These are phyloP conservation scores for Arthrocladium fulminans DNA, from an alignment of 2,329 filamentous ascomycete species.

Conservation along the genomic window DNA sequence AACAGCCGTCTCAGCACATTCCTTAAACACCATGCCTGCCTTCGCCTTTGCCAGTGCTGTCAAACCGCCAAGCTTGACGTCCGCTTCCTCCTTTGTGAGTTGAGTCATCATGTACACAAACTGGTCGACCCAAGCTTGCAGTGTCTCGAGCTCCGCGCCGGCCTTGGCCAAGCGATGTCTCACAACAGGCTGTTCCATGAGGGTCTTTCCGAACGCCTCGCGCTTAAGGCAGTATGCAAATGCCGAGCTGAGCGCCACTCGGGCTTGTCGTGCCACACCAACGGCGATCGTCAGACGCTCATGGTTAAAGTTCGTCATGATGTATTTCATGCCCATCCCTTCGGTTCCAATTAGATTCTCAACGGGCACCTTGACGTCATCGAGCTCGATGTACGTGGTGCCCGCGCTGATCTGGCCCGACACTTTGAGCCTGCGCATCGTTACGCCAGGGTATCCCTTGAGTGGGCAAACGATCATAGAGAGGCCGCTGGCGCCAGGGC, in stretches of 20 bases:
- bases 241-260: slow-evolving; percentile 51
- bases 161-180: slow-evolving; percentile 63
- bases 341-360: slow-evolving; percentile 62
- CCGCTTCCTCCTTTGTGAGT: slow-evolving; percentile 41
- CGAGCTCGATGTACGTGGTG: slow-evolving; percentile 67
- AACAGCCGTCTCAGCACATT: slow-evolving; percentile 60
- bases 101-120: slow-evolving; percentile 43
- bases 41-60: slow-evolving; percentile 66
- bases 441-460: slow-evolving; percentile 58
- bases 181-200: slow-evolving; percentile 68
- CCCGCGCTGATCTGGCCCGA: slow-evolving; percentile 56
- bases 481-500: slow-evolving; percentile 53
- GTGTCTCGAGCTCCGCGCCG: slow-evolving; percentile 58
- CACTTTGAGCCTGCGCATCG: slow-evolving; percentile 59
- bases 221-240: slow-evolving; percentile 57
- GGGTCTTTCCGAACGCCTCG: slow-evolving; percentile 58
- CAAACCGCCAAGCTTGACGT: slow-evolving; percentile 55
- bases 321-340: slow-evolving; percentile 62
- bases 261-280: slow-evolving; percentile 52
- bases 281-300: slow-evolving; percentile 62
- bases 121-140: slow-evolving; percentile 52
- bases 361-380: slow-evolving; percentile 63
- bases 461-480: slow-evolving; percentile 62
- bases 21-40: slow-evolving; percentile 60
- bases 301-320: slow-evolving; percentile 75